Evolutionary conservation across 176 grass and related monocot species (phyloP).

Genomic region (Puccinellia tenuiflora): DNA sequence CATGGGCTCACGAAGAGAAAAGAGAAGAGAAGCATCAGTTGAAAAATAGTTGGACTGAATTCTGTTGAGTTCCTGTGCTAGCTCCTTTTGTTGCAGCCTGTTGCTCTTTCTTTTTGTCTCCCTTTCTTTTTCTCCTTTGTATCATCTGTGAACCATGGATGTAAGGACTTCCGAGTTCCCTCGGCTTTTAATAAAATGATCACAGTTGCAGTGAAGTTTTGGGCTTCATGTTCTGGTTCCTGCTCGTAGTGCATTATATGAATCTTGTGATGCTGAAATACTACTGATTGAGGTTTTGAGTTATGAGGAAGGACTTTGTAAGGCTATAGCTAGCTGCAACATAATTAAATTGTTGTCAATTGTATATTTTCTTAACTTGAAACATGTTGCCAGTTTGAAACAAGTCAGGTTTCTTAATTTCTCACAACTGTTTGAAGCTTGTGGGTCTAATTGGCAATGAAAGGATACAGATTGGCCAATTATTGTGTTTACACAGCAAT

Average conservation of each 20-base stretch:
- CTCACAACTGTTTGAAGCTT: not conserved
- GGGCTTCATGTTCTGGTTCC: not conserved
- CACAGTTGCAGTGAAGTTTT: not conserved
- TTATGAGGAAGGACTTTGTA: not conserved
- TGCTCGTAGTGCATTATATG: not conserved
- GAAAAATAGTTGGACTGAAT: not conserved
- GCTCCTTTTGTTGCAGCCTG: not conserved
- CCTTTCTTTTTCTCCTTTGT: not conserved
- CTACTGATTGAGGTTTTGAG: not conserved
- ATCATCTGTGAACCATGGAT: not conserved
- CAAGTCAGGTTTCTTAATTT: no score
- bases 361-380: not conserved
- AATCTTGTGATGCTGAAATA: not conserved
- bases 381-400: not conserved
- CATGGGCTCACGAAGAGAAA: not conserved
- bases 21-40: conserved; percentile 13
- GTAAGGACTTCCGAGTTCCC: not conserved
- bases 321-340: not conserved
- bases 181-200: not conserved
- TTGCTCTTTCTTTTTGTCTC: not conserved
- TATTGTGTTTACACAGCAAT: not conserved
- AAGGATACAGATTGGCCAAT: not conserved
- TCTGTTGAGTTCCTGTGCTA: not conserved
- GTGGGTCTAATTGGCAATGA: not conserved
- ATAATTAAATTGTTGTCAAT: not conserved